Evolutionary conservation across 441 rosid genomes (phyloP), one percentile per base, ranked within the genome.

Genomic region (Codiaeum variegatum): DNA sequence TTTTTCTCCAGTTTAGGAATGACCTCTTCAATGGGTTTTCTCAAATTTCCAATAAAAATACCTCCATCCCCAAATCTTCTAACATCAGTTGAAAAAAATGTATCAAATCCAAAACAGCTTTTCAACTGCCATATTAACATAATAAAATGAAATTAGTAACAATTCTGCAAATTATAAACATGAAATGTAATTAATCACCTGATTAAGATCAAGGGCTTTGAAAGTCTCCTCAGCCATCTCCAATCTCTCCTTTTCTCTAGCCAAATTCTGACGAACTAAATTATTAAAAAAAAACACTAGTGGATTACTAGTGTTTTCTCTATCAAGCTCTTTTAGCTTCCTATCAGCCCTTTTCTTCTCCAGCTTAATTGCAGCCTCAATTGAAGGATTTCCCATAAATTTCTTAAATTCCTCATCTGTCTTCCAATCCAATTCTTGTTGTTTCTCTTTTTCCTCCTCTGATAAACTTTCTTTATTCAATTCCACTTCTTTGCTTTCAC

Each of bases 11-110:
- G 83, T 78, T 81, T 80, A 4, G 94, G 97, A 67, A 90, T 85
- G 62, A 85, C 97, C 62, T 93, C 97, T 24, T 90, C 92, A 40
- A 93, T 79, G 4, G 98, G 94, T 66, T 72, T 90, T 73, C 93
- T 80, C 71, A 93, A 83, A 79, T 91, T 93, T 42, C 98, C 96
- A 69, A 93, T 81, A 78, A 89, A 93, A 68, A 93, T 90, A 0
- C 98, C 98, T 11, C 98, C 98, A 84, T 91, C 98, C 68, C 96
- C 98, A 71, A 93, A 93, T 73, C 98, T 85, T 80, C 98, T 87
- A 75, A 86, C 94, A 78, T 91, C 96, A 19, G 97, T 91, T 1
- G 97, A 93, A 38, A 89, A 93, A 75, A 93, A 93, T 15, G 96
- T 90, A 79, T 91, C 87, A 28, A 91, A 91, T 6, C 98, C 96